Evolutionary conservation across 176 grass and related monocot species (phyloP).

Genomic region (Juncus inflexus): DNA sequence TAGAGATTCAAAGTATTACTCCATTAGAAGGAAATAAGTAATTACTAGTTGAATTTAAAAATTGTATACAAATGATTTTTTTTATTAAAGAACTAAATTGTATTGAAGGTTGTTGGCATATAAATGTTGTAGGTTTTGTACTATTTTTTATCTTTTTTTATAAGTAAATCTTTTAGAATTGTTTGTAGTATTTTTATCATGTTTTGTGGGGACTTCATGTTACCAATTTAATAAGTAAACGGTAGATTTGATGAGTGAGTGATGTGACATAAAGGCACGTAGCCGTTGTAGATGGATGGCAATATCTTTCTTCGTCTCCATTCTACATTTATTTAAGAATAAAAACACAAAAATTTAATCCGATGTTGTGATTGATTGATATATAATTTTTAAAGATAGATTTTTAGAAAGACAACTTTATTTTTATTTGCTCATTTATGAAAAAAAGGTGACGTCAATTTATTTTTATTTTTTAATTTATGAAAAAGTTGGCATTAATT

Average conservation of each 20-base stretch:
- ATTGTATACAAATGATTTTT: too few species aligned
- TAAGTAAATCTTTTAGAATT: not conserved
- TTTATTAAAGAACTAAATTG: not conserved
- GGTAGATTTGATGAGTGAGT: slow-evolving; percentile 24
- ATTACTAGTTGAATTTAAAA: too few species aligned
- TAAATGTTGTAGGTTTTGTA: not conserved
- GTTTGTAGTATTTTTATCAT: not conserved
- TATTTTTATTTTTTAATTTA: too few species aligned
- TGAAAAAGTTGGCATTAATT: too few species aligned
- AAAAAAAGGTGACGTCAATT: too few species aligned
- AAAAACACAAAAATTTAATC: slow-evolving; percentile 7
- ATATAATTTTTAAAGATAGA: too few species aligned
- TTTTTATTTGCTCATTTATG: too few species aligned
- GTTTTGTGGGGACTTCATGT: not conserved
- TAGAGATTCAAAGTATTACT: too few species aligned
- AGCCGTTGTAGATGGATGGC: slow-evolving; percentile 4
- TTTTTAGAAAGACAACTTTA: too few species aligned
- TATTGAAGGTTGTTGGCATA: not conserved
- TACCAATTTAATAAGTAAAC: slow-evolving; percentile 26
- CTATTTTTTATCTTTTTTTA: not conserved
- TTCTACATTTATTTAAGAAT: slow-evolving; percentile 1
- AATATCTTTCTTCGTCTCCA: slow-evolving; percentile 3
- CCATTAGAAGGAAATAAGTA: too few species aligned
- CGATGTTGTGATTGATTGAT: not conserved
- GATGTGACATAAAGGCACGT: slow-evolving; percentile 27